phyloP scores from a whole-genome alignment of 2,329 filamentous ascomycete genomes.

The Arthrobotrys sinensis region DNA sequence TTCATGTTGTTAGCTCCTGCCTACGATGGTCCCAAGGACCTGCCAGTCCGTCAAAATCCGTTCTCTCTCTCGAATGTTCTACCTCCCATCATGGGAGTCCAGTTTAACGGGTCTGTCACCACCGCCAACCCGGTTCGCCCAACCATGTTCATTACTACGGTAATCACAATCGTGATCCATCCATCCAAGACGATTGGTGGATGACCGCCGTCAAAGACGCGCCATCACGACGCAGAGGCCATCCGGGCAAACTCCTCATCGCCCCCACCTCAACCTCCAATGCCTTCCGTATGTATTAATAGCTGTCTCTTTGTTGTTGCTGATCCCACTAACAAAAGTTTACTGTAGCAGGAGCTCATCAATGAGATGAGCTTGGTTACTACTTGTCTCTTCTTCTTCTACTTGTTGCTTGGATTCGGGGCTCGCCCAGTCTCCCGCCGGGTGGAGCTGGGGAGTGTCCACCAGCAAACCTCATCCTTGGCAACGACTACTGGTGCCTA shows the following conservation, averaged over 20 bases:
- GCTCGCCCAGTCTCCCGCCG: background rate
- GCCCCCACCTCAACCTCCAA: background rate
- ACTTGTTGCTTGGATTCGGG: background rate
- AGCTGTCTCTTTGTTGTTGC: background rate
- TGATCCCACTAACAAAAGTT: no score
- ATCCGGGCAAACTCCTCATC: background rate
- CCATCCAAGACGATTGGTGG: background rate
- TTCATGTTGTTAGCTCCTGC: background rate
- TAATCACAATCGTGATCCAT: background rate
- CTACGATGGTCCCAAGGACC: background rate
- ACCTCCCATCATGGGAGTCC: background rate
- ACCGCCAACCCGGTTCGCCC: background rate
- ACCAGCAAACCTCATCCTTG: no score
- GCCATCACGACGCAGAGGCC: background rate
- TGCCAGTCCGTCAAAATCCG: background rate
- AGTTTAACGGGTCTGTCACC: background rate
- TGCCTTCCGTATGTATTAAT: background rate
- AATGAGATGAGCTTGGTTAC: constrained; percentile 1
- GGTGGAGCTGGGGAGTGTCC: background rate
- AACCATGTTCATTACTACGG: background rate
- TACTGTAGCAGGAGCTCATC: background rate
- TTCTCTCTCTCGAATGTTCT: background rate
- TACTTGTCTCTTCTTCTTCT: background rate
- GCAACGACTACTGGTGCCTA: no score
- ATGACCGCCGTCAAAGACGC: background rate